These are phyloP conservation scores for Hebeloma cylindrosporum DNA, from an alignment of 768 basidiomycete species.

Conservation along the genomic window DNA sequence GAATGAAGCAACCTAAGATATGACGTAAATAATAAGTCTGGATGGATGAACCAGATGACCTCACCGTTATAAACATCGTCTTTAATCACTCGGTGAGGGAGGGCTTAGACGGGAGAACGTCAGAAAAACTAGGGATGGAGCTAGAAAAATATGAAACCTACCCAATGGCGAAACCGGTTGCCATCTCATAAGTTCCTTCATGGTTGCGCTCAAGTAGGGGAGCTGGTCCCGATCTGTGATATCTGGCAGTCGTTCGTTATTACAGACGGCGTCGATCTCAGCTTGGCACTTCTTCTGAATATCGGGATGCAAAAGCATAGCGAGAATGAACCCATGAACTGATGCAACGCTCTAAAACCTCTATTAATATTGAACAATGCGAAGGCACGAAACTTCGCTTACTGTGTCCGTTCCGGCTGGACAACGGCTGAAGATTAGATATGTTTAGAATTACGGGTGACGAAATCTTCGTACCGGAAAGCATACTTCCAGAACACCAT, in stretches of 20 bases:
- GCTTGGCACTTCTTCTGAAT: conserved; percentile 34
- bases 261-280: conserved; percentile 38
- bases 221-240: conserved; percentile 30
- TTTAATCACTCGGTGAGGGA: conserved; percentile 18
- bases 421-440: neutral
- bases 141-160: no score
- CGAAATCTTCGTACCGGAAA: conserved; percentile 20
- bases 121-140: neutral
- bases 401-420: conserved; percentile 34
- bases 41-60: neutral
- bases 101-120: conserved; percentile 3
- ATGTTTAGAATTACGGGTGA: no score
- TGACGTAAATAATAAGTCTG: conserved; percentile 10
- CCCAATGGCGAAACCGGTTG: conserved; percentile 32
- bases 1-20: conserved; percentile 31
- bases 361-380: neutral
- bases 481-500: conserved; percentile 24
- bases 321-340: conserved; percentile 33
- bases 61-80: conserved; percentile 20
- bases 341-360: conserved; percentile 29
- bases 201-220: conserved; percentile 34
- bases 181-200: conserved; percentile 39
- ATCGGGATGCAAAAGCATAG: conserved; percentile 36
- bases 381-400: neutral
- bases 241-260: conserved; percentile 32